Percentiles rank a stretch among this genome's conserved stretches.
Evolutionary conservation across 257 asterid genomes (phyloP).

Genomic region (Anisodus tanguticus): DNA sequence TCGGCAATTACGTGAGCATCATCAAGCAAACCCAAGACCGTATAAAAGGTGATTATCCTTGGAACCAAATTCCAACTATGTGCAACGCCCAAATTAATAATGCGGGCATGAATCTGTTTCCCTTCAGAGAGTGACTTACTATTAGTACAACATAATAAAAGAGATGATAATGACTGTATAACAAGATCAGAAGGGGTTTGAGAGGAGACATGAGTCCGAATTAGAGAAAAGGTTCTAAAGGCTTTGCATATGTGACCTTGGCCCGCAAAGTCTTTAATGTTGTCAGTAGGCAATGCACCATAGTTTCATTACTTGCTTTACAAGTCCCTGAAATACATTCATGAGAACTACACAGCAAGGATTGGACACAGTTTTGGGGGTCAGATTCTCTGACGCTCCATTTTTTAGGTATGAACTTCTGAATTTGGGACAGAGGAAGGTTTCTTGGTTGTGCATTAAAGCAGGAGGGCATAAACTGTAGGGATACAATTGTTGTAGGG

Average conservation of each 20-base stretch:
- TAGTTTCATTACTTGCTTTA: conserved; percentile 37
- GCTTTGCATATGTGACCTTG: conserved; percentile 70
- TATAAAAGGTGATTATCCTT: conserved; percentile 60
- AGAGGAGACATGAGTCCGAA: conserved; percentile 52
- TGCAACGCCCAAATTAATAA: conserved; percentile 63
- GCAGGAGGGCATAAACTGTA: conserved; percentile 44
- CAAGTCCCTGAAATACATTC: conserved; percentile 36
- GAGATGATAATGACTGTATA: conserved; percentile 59
- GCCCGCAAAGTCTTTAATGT: conserved; percentile 62
- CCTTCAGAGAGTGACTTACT: conserved; percentile 60
- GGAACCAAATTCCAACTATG: conserved; percentile 55
- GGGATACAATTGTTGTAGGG: too few relatives aligned
- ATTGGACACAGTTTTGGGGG: conserved; percentile 30
- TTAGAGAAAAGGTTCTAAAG: conserved; percentile 53
- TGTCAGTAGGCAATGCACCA: conserved; percentile 54
- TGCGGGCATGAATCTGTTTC: conserved; percentile 73
- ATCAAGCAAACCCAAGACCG: conserved; percentile 50
- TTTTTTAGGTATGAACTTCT: conserved; percentile 57
- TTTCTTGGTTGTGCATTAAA: conserved; percentile 45
- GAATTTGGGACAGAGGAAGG: conserved; percentile 48
- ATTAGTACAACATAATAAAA: conserved; percentile 62
- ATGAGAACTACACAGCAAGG: conserved; percentile 8
- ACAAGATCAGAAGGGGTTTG: conserved; percentile 47
- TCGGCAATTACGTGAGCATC: conserved; percentile 56
- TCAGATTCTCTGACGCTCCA: conserved; percentile 50